Conservation (phyloP, 2,329 filamentous ascomycete species). For the Phoma sp. region DNA sequence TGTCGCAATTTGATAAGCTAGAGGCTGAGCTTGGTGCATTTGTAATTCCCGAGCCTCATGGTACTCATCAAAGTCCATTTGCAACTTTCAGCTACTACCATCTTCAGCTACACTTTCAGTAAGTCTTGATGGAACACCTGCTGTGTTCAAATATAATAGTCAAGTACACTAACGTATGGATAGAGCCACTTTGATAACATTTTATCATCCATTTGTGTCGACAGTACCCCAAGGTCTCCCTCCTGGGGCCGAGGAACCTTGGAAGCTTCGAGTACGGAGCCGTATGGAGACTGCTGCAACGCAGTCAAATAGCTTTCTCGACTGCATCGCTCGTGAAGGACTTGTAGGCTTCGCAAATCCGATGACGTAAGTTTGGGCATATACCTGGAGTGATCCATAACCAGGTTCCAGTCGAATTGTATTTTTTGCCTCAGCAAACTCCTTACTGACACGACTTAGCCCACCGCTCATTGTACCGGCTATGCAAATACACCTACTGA, state of each 20-base stretch:
- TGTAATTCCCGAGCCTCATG: background rate
- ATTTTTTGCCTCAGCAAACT: no score
- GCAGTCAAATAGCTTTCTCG: conserved; percentile 2
- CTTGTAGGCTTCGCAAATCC: conserved; percentile 9
- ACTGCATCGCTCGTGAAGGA: conserved; percentile 9
- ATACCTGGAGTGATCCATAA: background rate
- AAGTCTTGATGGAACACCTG: background rate
- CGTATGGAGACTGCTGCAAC: conserved; percentile 11
- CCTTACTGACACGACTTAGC: background rate
- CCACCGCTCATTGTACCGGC: conserved; percentile 9
- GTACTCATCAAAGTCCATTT: background rate
- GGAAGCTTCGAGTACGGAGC: conserved; percentile 1
- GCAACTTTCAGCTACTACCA: conserved; percentile 7
- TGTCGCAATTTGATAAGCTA: background rate
- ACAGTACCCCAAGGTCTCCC: background rate
- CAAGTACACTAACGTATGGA: background rate
- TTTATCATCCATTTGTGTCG: conserved; percentile 12
- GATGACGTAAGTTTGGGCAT: conserved; percentile 9
- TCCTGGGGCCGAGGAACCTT: background rate
- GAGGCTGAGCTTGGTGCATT: background rate
- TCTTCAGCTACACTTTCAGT: conserved; percentile 11
- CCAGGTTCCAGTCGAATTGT: no score
- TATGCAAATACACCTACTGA: conserved; percentile 11
- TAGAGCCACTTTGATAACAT: conserved; percentile 11
- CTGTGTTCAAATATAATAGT: background rate